A percentile compares a stretch with the other conserved stretches of the same genome.
These are phyloP conservation scores for Neurospora sp. DNA, from an alignment of 495 filamentous ascomycete species.

Conservation along the genomic window DNA sequence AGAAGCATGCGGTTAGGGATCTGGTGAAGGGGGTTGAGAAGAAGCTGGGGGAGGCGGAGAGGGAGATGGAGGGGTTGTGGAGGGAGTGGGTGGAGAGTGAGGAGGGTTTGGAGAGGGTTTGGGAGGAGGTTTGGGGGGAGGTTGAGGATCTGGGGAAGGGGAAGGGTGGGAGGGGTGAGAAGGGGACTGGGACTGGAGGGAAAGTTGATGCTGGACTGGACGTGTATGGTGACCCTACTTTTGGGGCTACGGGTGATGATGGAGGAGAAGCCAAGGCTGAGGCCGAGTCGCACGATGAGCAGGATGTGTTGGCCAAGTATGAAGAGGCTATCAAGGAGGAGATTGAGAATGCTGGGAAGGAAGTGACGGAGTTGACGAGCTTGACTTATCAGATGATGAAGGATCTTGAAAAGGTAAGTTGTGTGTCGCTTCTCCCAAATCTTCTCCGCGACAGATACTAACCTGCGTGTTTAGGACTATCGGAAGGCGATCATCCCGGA, in stretches of 20 bases:
- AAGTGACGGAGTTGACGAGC: neutral
- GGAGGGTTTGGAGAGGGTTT: neutral
- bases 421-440: neutral
- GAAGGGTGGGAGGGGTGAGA: neutral
- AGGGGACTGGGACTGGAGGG: neutral
- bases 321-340: neutral
- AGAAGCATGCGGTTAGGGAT: neutral
- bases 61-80: neutral
- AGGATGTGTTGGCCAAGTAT: neutral
- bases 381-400: neutral
- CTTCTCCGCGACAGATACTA: neutral
- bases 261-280: no score
- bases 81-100: neutral
- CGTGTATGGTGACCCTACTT: no score
- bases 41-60: neutral
- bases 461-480: neutral
- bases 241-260: no score
- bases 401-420: neutral
- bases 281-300: neutral
- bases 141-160: neutral
- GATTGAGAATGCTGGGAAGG: neutral
- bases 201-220: no score
- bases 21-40: neutral
- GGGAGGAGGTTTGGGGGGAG: neutral
- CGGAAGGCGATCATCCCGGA: neutral